These are phyloP conservation scores for Lentinus tigrinus DNA, from an alignment of 768 basidiomycete genomes.

Conservation along the genomic window DNA sequence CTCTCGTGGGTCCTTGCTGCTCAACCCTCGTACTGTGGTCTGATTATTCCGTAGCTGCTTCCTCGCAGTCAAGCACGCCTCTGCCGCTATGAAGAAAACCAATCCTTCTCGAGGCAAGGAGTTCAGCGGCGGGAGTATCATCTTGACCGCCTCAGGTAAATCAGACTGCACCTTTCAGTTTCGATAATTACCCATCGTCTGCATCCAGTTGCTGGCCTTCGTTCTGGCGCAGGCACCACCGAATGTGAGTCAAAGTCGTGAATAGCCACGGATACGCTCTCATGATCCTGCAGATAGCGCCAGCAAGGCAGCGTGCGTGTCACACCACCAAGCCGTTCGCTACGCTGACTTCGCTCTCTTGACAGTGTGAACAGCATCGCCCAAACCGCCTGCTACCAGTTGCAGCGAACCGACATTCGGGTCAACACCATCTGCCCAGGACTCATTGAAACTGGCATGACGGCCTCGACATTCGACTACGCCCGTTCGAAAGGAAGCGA, in stretches of 20 bases:
- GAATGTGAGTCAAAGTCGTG: conserved; percentile 58
- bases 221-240: conserved; percentile 76
- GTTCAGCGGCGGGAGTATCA: conserved; percentile 74
- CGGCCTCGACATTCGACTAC: conserved; percentile 67
- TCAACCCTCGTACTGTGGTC: background rate
- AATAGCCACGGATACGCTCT: background rate
- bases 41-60: conserved; percentile 59
- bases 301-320: conserved; percentile 84
- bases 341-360: background rate
- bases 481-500: conserved; percentile 75
- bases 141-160: conserved; percentile 82
- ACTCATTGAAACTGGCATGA: conserved; percentile 94
- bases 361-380: conserved; percentile 85
- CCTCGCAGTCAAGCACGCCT: conserved; percentile 84
- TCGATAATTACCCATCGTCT: too few relatives aligned
- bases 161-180: too few relatives aligned
- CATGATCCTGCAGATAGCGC: conserved; percentile 64
- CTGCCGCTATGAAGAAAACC: conserved; percentile 72
- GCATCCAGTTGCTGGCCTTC: conserved; percentile 79
- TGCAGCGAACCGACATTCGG: conserved; percentile 79
- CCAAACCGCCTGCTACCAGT: conserved; percentile 76
- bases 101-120: conserved; percentile 70
- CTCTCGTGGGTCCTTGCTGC: conserved; percentile 43
- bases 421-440: conserved; percentile 92
- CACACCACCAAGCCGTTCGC: too few relatives aligned